Evolutionary conservation across 768 basidiomycete species (phyloP).

Genomic region (Lactifluus subvellereus): DNA sequence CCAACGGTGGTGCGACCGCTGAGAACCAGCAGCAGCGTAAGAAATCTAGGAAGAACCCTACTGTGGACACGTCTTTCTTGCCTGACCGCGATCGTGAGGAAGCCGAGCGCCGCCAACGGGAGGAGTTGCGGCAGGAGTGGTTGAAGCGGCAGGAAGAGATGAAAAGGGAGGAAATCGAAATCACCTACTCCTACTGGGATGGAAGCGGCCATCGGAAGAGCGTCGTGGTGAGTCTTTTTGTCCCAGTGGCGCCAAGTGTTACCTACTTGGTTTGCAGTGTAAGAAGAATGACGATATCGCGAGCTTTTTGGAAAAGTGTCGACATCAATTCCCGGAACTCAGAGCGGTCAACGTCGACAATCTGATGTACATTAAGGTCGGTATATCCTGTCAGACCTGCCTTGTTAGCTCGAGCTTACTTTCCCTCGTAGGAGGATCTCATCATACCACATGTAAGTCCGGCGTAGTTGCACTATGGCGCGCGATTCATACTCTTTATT

Average conservation of each 20-base stretch:
- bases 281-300: conserved; percentile 94
- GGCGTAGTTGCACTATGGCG: background rate
- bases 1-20: conserved; percentile 32
- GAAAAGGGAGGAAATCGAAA: conserved; percentile 73
- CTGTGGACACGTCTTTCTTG: conserved; percentile 96
- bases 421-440: conserved; percentile 74
- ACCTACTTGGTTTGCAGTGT: conserved; percentile 53
- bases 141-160: conserved; percentile 63
- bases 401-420: conserved; percentile 9
- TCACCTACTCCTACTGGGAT: conserved; percentile 98
- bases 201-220: conserved; percentile 94
- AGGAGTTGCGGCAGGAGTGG: conserved; percentile 88
- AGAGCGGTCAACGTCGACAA: conserved; percentile 90
- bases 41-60: conserved; percentile 90
- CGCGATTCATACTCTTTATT: conserved; percentile 6
- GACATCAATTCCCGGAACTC: conserved; percentile 89
- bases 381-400: conserved; percentile 22
- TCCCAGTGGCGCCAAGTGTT: conserved; percentile 6
- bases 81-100: conserved; percentile 98
- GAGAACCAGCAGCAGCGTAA: conserved; percentile 57
- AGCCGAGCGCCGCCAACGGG: conserved; percentile 80
- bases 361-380: conserved; percentile 95
- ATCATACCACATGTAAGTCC: conserved; percentile 88
- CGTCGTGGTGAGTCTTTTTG: conserved; percentile 58
- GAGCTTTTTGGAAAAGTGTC: conserved; percentile 86